phyloP scores from a whole-genome alignment of 352 stramenopile genomes.

The Phytophthora sojae region DNA sequence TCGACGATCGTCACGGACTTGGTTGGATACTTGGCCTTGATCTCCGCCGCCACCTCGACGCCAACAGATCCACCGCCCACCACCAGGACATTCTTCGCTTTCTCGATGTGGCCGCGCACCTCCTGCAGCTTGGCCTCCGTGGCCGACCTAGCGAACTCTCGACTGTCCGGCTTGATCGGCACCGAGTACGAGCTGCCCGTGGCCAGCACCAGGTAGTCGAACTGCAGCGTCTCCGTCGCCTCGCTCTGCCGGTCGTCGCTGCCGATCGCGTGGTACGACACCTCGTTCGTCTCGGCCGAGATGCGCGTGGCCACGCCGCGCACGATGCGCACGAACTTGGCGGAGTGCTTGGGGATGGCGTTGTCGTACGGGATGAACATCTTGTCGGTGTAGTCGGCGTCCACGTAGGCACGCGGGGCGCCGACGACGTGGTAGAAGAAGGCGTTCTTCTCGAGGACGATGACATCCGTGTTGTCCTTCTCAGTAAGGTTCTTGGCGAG shows the following conservation, averaged over 20 bases:
- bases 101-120: slow-evolving; percentile 49
- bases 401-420: background rate
- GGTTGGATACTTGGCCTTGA: slow-evolving; percentile 57
- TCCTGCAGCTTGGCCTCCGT: slow-evolving; percentile 52
- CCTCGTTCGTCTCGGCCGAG: too few relatives aligned
- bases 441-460: background rate
- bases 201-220: too few relatives aligned
- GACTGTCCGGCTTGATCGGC: slow-evolving; percentile 54
- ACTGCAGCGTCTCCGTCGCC: too few relatives aligned
- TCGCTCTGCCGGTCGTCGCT: too few relatives aligned
- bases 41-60: slow-evolving; percentile 68
- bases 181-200: too few relatives aligned
- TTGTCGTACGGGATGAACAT: slow-evolving; percentile 76
- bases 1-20: slow-evolving; percentile 74
- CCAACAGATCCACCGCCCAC: slow-evolving; percentile 70
- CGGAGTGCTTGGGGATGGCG: slow-evolving; percentile 50
- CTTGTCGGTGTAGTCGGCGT: background rate
- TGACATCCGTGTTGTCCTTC: slow-evolving; percentile 40
- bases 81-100: slow-evolving; percentile 55
- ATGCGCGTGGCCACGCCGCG: too few relatives aligned
- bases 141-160: slow-evolving; percentile 30
- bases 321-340: slow-evolving; percentile 44
- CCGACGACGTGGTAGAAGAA: background rate
- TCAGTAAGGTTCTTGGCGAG: slow-evolving; percentile 25
- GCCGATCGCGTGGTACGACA: too few relatives aligned